A percentile compares a stretch with the other conserved stretches of the same genome.
Conservation (phyloP, 2,329 filamentous ascomycete genomes). For the Penicillium sp. region DNA sequence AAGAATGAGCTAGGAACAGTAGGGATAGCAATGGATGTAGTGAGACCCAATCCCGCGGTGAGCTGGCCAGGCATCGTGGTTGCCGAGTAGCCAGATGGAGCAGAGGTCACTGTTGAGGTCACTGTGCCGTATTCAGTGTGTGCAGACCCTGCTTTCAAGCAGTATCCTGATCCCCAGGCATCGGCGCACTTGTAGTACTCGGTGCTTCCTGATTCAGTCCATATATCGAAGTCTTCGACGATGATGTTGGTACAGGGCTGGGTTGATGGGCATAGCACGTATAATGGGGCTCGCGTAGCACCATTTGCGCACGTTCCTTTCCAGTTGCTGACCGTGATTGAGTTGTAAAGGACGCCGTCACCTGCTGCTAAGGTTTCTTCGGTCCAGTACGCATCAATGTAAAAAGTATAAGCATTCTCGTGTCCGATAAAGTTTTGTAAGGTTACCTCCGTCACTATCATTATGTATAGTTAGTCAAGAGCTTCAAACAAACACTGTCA, state of each 20-base stretch:
- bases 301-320: constrained; percentile 54
- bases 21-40: constrained; percentile 23
- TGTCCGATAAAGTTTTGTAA: constrained; percentile 61
- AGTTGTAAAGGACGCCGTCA: constrained; percentile 52
- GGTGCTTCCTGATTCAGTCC: constrained; percentile 29
- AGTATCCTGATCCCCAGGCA: constrained; percentile 51
- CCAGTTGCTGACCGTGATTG: constrained; percentile 58
- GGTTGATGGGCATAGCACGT: constrained; percentile 51
- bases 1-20: constrained; percentile 29
- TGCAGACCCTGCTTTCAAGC: constrained; percentile 37
- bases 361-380: constrained; percentile 43
- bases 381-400: constrained; percentile 57
- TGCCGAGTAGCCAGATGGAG: constrained; percentile 28
- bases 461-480: background rate
- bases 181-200: constrained; percentile 47
- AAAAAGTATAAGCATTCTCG: constrained; percentile 57
- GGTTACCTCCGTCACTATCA: constrained; percentile 44
- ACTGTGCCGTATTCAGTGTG: constrained; percentile 19
- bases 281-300: constrained; percentile 51
- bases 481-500: background rate
- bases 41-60: constrained; percentile 22
- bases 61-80: constrained; percentile 26
- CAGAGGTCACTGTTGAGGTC: constrained; percentile 20
- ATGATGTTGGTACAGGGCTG: constrained; percentile 55
- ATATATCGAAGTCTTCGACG: constrained; percentile 53